Conservation (phyloP, 208 protist genomes). For the Herpetomonas samuelpessoai region DNA sequence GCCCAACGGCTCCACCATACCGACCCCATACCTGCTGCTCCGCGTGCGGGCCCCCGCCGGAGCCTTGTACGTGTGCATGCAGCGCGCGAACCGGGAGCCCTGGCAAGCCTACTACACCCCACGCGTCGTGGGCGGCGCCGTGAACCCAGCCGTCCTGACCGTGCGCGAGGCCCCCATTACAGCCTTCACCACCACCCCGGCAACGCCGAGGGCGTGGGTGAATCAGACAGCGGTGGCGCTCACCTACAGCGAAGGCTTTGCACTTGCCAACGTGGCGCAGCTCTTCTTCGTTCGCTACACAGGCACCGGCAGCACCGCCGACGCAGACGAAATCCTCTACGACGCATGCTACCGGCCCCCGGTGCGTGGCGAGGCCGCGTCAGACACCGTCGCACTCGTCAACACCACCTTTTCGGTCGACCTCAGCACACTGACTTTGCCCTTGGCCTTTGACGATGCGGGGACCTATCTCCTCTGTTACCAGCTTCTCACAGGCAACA, state of each 20-base stretch:
- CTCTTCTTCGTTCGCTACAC: conserved; percentile 75
- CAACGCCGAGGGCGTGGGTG: conserved; percentile 55
- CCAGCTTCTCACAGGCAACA: conserved; percentile 27
- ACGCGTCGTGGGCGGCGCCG: conserved; percentile 57
- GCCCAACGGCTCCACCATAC: conserved; percentile 7
- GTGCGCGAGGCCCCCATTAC: conserved; percentile 53
- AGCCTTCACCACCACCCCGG: conserved; percentile 45
- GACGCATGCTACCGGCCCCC: conserved; percentile 74
- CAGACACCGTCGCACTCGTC: conserved; percentile 34
- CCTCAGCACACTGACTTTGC: conserved; percentile 16
- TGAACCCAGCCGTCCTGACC: conserved; percentile 29
- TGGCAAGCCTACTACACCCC: conserved; percentile 76
- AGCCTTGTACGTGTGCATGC: conserved; percentile 77
- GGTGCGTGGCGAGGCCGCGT: conserved; percentile 31
- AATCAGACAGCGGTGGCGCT: conserved; percentile 43
- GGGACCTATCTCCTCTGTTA: conserved; percentile 75
- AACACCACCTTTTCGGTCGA: conserved; percentile 67
- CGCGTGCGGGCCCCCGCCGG: conserved; percentile 53
- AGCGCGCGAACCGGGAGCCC: conserved; percentile 35
- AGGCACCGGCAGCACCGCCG: conserved; percentile 19
- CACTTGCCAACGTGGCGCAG: conserved; percentile 25
- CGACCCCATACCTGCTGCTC: conserved; percentile 68
- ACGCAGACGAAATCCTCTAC: conserved; percentile 34
- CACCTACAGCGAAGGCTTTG: conserved; percentile 23
- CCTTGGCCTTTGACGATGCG: conserved; percentile 46